phyloP scores from a whole-genome alignment of 2,329 filamentous ascomycete genomes.

The Claviceps capensis region DNA sequence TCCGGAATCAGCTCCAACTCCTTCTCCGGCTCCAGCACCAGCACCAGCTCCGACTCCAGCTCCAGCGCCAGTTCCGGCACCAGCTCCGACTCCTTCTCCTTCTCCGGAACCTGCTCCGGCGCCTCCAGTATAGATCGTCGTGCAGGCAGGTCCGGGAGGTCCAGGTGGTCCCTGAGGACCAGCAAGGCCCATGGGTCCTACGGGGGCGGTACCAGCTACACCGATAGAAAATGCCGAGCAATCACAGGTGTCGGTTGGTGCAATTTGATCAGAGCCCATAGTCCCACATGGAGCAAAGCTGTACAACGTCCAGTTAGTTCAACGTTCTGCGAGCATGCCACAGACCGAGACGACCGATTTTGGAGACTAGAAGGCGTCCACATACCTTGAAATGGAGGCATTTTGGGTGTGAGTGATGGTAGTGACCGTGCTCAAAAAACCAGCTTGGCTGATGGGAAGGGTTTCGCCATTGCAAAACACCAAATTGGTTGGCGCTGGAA shows the following conservation, averaged over 20 bases:
- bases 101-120: background rate
- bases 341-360: too few species aligned
- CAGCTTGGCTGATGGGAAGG: background rate
- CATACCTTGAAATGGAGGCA: background rate
- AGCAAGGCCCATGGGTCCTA: too few species aligned
- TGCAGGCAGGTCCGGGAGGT: background rate
- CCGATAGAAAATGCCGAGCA: background rate
- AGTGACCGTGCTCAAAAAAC: background rate
- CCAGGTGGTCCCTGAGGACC: background rate
- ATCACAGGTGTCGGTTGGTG: background rate
- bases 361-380: background rate
- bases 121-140: background rate
- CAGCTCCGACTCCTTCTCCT: background rate
- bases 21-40: too few species aligned
- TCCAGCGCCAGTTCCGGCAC: background rate
- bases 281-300: background rate
- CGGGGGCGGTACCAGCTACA: too few species aligned
- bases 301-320: background rate
- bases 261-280: background rate
- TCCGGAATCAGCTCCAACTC: background rate
- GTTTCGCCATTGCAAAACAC: background rate
- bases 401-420: background rate
- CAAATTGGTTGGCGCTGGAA: background rate
- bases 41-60: too few species aligned
- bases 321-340: background rate